Percentiles rank a stretch among this genome's conserved stretches.
Conservation (phyloP, 2,329 filamentous ascomycete species). For the Aspergillus sclerotialis region DNA sequence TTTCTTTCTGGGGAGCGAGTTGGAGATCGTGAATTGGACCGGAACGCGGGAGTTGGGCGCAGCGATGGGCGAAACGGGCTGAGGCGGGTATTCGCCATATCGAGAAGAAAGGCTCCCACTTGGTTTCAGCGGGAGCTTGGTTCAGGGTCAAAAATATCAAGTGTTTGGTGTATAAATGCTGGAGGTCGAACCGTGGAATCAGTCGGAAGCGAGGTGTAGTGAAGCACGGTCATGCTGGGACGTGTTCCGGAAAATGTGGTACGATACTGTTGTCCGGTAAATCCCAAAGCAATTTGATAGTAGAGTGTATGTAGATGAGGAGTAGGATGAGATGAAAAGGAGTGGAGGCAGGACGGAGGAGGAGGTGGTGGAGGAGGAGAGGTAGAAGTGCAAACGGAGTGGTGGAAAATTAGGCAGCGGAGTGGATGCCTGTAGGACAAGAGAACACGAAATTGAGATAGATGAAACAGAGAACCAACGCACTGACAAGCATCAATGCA, state of each 20-base stretch:
- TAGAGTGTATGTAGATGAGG: too few species aligned
- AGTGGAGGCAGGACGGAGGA: conserved; percentile 1
- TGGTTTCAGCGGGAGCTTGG: conserved; percentile 7
- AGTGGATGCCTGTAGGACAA: too few species aligned
- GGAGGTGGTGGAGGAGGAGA: too few species aligned
- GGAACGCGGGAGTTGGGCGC: conserved; percentile 19
- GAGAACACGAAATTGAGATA: too few species aligned
- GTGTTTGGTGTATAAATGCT: neutral
- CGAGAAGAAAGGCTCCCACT: conserved; percentile 13
- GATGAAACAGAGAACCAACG: too few species aligned
- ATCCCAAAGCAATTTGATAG: too few species aligned
- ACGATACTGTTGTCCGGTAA: too few species aligned
- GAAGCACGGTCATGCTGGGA: conserved; percentile 32
- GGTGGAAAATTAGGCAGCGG: too few species aligned
- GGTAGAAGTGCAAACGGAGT: too few species aligned
- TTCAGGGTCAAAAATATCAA: conserved; percentile 5
- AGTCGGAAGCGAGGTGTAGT: conserved; percentile 19
- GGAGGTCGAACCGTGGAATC: conserved; percentile 22
- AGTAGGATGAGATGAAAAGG: neutral
- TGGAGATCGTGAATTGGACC: conserved; percentile 26
- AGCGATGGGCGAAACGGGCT: conserved; percentile 22
- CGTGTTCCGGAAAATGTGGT: conserved; percentile 11
- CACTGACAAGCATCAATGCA: too few species aligned
- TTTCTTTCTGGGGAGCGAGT: conserved; percentile 33
- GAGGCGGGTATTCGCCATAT: conserved; percentile 25